Base-by-base conservation (phyloP, 768 basidiomycete genomes). In the Leccinum olivaceopallidum region DNA sequence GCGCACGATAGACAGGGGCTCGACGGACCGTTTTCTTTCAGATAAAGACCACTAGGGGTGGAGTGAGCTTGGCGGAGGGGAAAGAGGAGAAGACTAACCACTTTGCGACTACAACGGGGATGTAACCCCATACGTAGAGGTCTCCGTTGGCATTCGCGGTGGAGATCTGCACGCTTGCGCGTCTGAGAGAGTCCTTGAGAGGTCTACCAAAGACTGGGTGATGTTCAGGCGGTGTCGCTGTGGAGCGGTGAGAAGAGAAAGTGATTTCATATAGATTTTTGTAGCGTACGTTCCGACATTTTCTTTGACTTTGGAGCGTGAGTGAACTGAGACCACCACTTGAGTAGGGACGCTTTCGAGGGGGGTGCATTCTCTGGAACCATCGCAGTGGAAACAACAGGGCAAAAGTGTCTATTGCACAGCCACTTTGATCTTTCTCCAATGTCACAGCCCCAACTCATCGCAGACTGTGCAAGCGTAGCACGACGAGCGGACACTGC, bases 91-190 rank as follows among this genome's bases (percentile, higher is more conserved):
- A 2, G 24, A 77, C 88, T 69, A 67, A 94, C 93, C 94, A 98
- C 77, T 97, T 98, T 51, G 96, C 96, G 47, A 99, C 96, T 56
- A 98, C 95, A 47, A 98, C 93, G 9, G 96, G 96, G 53, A 99
- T 92, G 71, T 90, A 91, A 1, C 95, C 94, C 90, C 92, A 95
- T 6, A 94, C 89, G 71, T 91, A 92, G 18, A 93, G 81, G 64
- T 91, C 86, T 8, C 94, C 94, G 61, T 85, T 85, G 12, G 88
- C 80, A 60, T 89, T 90, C 6, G 92, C 88, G 14, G 95, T 96
- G 10, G 90, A 93, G 71, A 98, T 96, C 70, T 95, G 95, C 1
- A 97, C 96, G 67, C 85, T 90, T 16, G 96, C 96, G 73, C 89
- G 90, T 67, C 82, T 83, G 65, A 98, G 78, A 62, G 89, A 90